These are phyloP conservation scores for Kodamaea kaohsiungensis DNA, from an alignment of 805 yeast species.

Conservation along the genomic window DNA sequence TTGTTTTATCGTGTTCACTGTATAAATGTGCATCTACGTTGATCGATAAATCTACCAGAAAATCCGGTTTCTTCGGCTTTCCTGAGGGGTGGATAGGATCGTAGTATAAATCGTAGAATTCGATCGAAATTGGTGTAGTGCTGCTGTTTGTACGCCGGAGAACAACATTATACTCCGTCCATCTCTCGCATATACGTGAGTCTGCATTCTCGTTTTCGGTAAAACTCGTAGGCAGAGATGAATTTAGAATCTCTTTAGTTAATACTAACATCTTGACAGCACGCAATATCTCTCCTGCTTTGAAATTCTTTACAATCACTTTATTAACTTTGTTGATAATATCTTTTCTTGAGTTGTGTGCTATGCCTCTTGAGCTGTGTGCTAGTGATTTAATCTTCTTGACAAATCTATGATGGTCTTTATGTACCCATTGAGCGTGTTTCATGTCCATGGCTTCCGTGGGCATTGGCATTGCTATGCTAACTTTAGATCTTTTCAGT, in stretches of 20 bases:
- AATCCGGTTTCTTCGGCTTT: conserved; percentile 23
- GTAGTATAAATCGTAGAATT: conserved; percentile 55
- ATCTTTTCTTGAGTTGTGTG: conserved; percentile 17
- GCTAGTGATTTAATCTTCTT: conserved; percentile 26
- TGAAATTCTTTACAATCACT: conserved; percentile 29
- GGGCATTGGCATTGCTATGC: conserved; percentile 23
- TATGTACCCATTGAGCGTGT: conserved; percentile 14
- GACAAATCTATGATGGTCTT: conserved; percentile 14
- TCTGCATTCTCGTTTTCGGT: conserved; percentile 54
- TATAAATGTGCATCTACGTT: conserved; percentile 50
- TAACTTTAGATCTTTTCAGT: background rate
- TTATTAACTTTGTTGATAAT: conserved; percentile 21
- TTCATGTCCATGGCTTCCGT: conserved; percentile 14
- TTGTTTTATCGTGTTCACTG: conserved; percentile 68
- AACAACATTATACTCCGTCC: conserved; percentile 79
- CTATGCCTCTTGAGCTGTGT: conserved; percentile 23
- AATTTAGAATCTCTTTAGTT: conserved; percentile 41
- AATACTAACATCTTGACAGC: conserved; percentile 70
- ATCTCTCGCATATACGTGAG: conserved; percentile 62
- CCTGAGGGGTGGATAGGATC: conserved; percentile 22
- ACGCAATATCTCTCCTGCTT: conserved; percentile 63
- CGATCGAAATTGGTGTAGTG: conserved; percentile 57
- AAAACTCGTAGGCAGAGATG: conserved; percentile 22
- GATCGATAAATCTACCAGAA: conserved; percentile 18
- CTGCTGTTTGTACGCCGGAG: conserved; percentile 60